These are phyloP conservation scores for Quillaja saponaria DNA, from an alignment of 306 rosid species.

Conservation along the genomic window DNA sequence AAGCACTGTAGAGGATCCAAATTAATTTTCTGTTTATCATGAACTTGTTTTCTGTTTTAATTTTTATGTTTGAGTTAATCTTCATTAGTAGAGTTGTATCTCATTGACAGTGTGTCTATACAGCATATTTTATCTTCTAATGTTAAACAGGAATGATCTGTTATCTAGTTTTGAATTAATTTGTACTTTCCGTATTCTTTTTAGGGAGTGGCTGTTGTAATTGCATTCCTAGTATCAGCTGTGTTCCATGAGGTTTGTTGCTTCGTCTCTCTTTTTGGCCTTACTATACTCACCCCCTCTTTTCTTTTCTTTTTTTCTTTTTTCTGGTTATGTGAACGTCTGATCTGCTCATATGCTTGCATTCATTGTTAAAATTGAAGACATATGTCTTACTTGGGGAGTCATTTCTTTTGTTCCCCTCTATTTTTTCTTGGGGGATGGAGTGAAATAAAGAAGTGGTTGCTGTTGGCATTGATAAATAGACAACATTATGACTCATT, in stretches of 20 bases:
- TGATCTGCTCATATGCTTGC: slow-evolving; percentile 26
- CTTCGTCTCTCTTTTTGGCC: slow-evolving; percentile 13
- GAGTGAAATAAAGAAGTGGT: slow-evolving; percentile 1
- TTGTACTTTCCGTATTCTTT: slow-evolving; percentile 13
- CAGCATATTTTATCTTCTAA: slow-evolving; percentile 1
- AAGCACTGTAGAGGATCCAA: background rate
- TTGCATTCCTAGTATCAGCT: slow-evolving; percentile 83
- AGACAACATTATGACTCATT: background rate
- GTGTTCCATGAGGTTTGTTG: slow-evolving; percentile 83
- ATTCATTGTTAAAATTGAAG: background rate
- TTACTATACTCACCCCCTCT: background rate
- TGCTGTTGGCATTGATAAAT: no score
- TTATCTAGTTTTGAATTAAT: slow-evolving; percentile 20
- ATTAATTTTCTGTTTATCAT: slow-evolving; percentile 4
- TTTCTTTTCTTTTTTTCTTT: background rate
- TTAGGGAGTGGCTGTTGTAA: slow-evolving; percentile 74
- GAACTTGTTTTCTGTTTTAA: background rate
- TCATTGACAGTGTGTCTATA: background rate
- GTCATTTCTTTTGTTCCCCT: background rate
- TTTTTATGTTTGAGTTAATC: slow-evolving; percentile 9
- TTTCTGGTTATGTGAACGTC: background rate
- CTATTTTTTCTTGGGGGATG: background rate
- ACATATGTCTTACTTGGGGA: slow-evolving; percentile 10
- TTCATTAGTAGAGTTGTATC: slow-evolving; percentile 8
- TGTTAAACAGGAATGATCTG: slow-evolving; percentile 9